phyloP scores from a whole-genome alignment of 73 alveolate species.

The Urostyla sp. region DNA sequence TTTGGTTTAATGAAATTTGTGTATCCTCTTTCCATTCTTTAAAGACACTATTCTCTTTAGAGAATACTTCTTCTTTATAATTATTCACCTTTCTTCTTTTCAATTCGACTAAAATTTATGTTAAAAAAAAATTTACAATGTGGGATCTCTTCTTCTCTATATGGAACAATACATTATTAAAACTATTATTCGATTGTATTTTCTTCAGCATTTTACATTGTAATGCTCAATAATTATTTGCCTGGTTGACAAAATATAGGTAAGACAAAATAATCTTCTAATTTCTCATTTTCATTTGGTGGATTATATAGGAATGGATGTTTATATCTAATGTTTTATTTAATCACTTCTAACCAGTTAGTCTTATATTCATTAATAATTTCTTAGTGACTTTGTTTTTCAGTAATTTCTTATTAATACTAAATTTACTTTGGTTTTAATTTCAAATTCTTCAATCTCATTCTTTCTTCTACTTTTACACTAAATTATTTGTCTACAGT shows the following conservation, averaged over 20 bases:
- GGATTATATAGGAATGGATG: not conserved
- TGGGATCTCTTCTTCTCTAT: slow-evolving; percentile 59
- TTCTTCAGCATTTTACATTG: not conserved
- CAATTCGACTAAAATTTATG: not conserved
- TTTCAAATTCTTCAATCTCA: slow-evolving; percentile 8
- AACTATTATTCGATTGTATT: not conserved
- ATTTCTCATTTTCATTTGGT: not conserved
- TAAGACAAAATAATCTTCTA: slow-evolving; percentile 11
- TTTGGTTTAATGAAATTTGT: slow-evolving; percentile 5
- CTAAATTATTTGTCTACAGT: not conserved
- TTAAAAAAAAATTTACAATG: not conserved
- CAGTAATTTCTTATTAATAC: not conserved
- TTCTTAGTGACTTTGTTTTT: not conserved
- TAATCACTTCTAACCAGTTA: slow-evolving; percentile 7
- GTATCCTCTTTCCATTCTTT: slow-evolving; percentile 76
- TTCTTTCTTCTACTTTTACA: slow-evolving; percentile 7
- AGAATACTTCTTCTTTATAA: slow-evolving; percentile 17
- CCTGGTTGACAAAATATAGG: slow-evolving; percentile 37
- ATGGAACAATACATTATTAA: slow-evolving; percentile 9
- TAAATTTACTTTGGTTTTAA: not conserved
- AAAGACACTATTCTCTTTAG: slow-evolving; percentile 59
- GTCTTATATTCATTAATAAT: not conserved
- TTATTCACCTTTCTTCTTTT: slow-evolving; percentile 3
- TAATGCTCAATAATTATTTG: not conserved
- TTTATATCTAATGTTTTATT: slow-evolving; percentile 1